Evolutionary conservation across 2,329 filamentous ascomycete genomes (phyloP).

Genomic region (Byssoonygena ceratinophila): DNA sequence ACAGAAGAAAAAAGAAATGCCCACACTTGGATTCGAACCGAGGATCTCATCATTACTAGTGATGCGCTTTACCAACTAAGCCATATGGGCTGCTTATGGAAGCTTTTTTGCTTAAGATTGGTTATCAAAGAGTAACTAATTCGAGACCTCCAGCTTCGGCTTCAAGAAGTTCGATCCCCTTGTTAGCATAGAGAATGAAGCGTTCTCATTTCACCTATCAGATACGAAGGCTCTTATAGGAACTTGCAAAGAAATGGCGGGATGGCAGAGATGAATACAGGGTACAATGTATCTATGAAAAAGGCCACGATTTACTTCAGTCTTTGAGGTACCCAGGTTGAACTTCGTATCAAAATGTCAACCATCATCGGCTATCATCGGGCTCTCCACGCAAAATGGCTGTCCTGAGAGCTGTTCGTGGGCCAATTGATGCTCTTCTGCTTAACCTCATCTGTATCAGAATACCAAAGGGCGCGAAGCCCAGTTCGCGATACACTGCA

Average conservation of each 20-base stretch:
- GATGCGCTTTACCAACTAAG: slow-evolving; percentile 31
- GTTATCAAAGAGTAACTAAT: too few species aligned
- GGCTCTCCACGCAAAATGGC: background rate
- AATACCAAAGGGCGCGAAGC: background rate
- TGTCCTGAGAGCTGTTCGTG: background rate
- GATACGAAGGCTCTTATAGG: too few species aligned
- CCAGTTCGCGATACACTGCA: background rate
- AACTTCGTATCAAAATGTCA: background rate
- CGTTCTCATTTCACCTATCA: too few species aligned
- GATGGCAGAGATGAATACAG: too few species aligned
- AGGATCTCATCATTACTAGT: slow-evolving; percentile 32
- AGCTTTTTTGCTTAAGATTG: too few species aligned
- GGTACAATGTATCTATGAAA: too few species aligned
- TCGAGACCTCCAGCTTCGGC: too few species aligned
- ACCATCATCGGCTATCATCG: background rate
- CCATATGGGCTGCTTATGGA: slow-evolving; percentile 24
- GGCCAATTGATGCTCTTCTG: background rate
- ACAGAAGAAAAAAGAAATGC: slow-evolving; percentile 9
- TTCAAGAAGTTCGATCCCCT: too few species aligned
- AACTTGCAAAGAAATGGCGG: too few species aligned
- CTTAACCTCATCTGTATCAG: background rate
- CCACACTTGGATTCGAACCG: slow-evolving; percentile 29
- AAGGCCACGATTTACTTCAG: too few species aligned
- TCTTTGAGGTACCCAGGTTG: too few species aligned
- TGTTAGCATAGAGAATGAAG: too few species aligned